Base-by-base conservation (phyloP, 1,284 basidiomycete species). In the Tausonia pullulans region DNA sequence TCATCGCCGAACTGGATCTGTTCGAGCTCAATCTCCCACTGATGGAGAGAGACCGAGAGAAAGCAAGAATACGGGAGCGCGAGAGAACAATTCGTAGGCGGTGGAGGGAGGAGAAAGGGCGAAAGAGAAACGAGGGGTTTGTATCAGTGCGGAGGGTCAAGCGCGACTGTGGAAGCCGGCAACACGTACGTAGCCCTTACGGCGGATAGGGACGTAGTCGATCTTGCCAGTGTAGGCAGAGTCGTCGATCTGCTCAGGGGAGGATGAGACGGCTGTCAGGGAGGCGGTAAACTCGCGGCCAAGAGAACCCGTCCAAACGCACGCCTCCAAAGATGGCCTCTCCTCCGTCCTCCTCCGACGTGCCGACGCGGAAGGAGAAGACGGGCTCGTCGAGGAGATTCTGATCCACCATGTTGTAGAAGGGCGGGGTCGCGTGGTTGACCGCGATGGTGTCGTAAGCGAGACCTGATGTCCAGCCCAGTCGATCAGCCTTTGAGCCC, bases 401-500 rank as follows among this genome's bases (percentile, higher is more conserved):
- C 74, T 94, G 81, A 75, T 90, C 79, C 71, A 98, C 80, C 91
- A 98, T 90, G 77, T 82, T 87, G 79, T 97, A 98, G 79, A 98
- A 94, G 0, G 96, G 95, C 58, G 96, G 96, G 0, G 85, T 83
- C 71, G 98, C 91, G 72, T 85, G 85, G 79, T 96, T 93, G 70
- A 99, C 96, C 49, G 90, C 84, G 73, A 99, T 98, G 66, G 92
- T 96, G 79, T 98, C 87, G 75, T 97, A 98, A 10, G 79, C 96
- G 67, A 99, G 86, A 71, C 96, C 60, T 61, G 16, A 11, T 52
- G 40, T 5, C 16, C 27, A 27, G 27, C 27, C 27, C 27, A 27
- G 27, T 27, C 2, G 39, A 41, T 60, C 58, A 52, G 46, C 14
- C 11, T 44, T 55, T 9, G 41, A 5, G 9, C 40, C n/a, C 56